A percentile compares a stretch with the other conserved stretches of the same genome.
These are phyloP conservation scores for Collybia sordida DNA, from an alignment of 768 basidiomycete species.

Conservation along the genomic window DNA sequence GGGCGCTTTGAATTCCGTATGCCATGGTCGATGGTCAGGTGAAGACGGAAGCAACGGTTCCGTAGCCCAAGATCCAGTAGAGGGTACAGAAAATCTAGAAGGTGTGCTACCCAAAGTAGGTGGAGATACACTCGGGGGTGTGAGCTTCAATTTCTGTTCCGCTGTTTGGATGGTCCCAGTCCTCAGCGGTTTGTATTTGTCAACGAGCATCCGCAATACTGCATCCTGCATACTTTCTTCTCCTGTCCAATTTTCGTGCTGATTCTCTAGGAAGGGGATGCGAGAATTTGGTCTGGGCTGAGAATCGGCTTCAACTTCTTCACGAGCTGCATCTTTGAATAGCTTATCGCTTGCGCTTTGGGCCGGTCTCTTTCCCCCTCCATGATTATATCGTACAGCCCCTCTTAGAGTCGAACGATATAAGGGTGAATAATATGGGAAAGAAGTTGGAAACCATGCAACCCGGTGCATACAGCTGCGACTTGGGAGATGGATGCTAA, in stretches of 20 bases:
- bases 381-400: too few relatives aligned
- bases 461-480: too few relatives aligned
- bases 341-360: slow-evolving; percentile 55
- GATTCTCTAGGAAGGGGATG: slow-evolving; percentile 32
- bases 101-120: slow-evolving; percentile 12
- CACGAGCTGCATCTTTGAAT: slow-evolving; percentile 60
- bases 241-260: slow-evolving; percentile 73
- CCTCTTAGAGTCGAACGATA: too few relatives aligned
- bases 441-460: too few relatives aligned
- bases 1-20: slow-evolving; percentile 64
- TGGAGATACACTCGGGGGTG: slow-evolving; percentile 39
- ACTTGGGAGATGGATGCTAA: too few relatives aligned
- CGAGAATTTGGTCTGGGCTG: slow-evolving; percentile 12
- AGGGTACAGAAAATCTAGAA: slow-evolving; percentile 9
- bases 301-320: slow-evolving; percentile 40
- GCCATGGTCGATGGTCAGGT: slow-evolving; percentile 66
- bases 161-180: slow-evolving; percentile 56
- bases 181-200: slow-evolving; percentile 84
- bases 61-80: slow-evolving; percentile 43
- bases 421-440: too few relatives aligned
- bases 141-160: slow-evolving; percentile 62
- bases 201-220: slow-evolving; percentile 81
- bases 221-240: slow-evolving; percentile 71
- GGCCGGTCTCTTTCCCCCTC: background rate
- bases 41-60: slow-evolving; percentile 55